Conservation (phyloP, 768 basidiomycete species). For the Coprinellus micaceus region DNA sequence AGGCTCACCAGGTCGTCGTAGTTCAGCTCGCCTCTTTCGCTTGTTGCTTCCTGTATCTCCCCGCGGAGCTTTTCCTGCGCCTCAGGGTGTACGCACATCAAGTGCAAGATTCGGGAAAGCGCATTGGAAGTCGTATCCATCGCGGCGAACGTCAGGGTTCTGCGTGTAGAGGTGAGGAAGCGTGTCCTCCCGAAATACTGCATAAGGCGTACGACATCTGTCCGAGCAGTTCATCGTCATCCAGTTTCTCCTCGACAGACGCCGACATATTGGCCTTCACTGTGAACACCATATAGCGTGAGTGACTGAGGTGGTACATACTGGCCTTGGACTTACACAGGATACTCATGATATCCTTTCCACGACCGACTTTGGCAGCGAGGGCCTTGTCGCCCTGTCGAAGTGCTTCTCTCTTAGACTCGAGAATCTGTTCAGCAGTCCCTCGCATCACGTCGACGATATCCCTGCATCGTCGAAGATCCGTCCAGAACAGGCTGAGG, state of each 20-base stretch:
- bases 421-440: slow-evolving; percentile 33
- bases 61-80: slow-evolving; percentile 34
- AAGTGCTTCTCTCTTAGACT: slow-evolving; percentile 34
- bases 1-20: slow-evolving; percentile 35
- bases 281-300: slow-evolving; percentile 11
- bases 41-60: slow-evolving; percentile 29
- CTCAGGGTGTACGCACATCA: slow-evolving; percentile 31
- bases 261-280: slow-evolving; percentile 38
- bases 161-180: slow-evolving; percentile 4
- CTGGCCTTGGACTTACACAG: slow-evolving; percentile 24
- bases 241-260: slow-evolving; percentile 25
- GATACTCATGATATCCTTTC: slow-evolving; percentile 30
- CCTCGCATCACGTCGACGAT: slow-evolving; percentile 34
- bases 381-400: slow-evolving; percentile 31
- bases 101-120: slow-evolving; percentile 29
- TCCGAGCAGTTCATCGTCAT: slow-evolving; percentile 36
- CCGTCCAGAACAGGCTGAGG: slow-evolving; percentile 24
- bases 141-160: slow-evolving; percentile 36
- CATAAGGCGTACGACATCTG: slow-evolving; percentile 27
- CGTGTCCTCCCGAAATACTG: not conserved
- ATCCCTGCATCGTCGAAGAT: slow-evolving; percentile 26
- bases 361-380: slow-evolving; percentile 28
- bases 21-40: slow-evolving; percentile 20
- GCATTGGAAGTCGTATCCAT: slow-evolving; percentile 41
- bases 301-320: not conserved